phyloP scores from a whole-genome alignment of 2,329 filamentous ascomycete species.

The Colletotrichum limetticola region DNA sequence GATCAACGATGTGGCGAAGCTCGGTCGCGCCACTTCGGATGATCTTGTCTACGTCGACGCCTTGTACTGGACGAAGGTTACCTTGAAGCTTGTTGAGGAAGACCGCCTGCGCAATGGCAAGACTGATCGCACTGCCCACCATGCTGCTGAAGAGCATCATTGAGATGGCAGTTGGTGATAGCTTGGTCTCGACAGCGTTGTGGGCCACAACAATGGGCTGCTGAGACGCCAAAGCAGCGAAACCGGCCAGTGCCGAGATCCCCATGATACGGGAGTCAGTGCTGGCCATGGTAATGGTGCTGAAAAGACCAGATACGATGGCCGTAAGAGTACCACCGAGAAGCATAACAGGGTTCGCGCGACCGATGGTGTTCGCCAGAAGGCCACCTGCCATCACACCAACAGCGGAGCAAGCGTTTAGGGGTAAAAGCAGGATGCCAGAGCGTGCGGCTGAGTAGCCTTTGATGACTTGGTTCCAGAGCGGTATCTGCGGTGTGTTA shows the following conservation, averaged over 20 bases:
- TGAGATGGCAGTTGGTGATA: not conserved
- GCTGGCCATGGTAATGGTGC: not conserved
- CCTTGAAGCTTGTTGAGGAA: not conserved
- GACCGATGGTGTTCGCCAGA: not conserved
- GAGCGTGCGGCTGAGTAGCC: not conserved
- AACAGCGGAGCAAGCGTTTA: not conserved
- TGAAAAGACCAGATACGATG: not conserved
- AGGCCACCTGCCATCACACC: not conserved
- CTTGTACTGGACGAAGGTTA: not conserved
- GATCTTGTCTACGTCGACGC: not conserved
- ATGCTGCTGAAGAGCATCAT: not conserved
- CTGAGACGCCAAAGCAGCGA: not conserved
- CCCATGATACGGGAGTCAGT: not conserved
- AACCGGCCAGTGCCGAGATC: not conserved
- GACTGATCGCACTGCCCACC: not conserved
- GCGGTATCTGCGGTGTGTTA: not conserved
- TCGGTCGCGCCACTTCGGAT: not conserved
- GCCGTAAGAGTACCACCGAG: not conserved
- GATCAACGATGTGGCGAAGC: not conserved
- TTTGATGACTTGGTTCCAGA: not conserved
- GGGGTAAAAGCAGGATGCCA: not conserved
- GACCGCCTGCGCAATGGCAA: not conserved
- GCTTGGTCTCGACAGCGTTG: not conserved
- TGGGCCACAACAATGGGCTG: not conserved
- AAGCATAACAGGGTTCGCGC: not conserved